These are phyloP conservation scores for Alternaria dauci DNA, from an alignment of 2,329 filamentous ascomycete genomes.

Conservation along the genomic window DNA sequence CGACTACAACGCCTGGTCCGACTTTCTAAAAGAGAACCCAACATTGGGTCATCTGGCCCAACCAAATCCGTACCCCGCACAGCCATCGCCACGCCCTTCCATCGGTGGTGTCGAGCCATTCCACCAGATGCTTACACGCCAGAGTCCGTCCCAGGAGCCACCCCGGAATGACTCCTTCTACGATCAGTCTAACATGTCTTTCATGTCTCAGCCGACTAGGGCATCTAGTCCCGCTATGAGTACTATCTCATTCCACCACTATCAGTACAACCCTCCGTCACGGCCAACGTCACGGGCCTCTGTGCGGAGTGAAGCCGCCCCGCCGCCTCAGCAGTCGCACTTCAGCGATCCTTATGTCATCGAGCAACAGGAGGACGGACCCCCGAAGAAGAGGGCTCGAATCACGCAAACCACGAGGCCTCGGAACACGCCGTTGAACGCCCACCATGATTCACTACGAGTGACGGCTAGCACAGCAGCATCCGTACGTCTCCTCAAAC, in stretches of 20 bases:
- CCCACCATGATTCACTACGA: conserved; percentile 78
- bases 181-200: conserved; percentile 35
- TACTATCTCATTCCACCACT: conserved; percentile 49
- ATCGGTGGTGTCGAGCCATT: conserved; percentile 47
- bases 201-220: conserved; percentile 50
- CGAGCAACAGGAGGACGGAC: conserved; percentile 59
- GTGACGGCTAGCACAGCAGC: conserved; percentile 92
- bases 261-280: conserved; percentile 44
- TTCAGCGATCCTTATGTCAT: conserved; percentile 33
- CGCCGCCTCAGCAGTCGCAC: conserved; percentile 29
- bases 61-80: conserved; percentile 28
- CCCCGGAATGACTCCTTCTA: conserved; percentile 39
- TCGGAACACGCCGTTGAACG: conserved; percentile 75
- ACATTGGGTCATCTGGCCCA: conserved; percentile 46
- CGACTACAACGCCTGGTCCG: conserved; percentile 80
- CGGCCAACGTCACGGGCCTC: conserved; percentile 52
- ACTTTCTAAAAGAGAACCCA: conserved; percentile 77
- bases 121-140: conserved; percentile 49
- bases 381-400: conserved; percentile 80
- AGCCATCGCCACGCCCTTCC: conserved; percentile 30
- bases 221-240: conserved; percentile 56
- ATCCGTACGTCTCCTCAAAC: conserved; percentile 84
- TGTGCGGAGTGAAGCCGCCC: conserved; percentile 42
- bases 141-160: conserved; percentile 37
- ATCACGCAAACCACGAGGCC: conserved; percentile 76